Evolutionary conservation across 164 flowering plant species (phyloP), one percentile per base, ranked within the genome.

Genomic region (Kalanchoe fedtschenkoi): DNA sequence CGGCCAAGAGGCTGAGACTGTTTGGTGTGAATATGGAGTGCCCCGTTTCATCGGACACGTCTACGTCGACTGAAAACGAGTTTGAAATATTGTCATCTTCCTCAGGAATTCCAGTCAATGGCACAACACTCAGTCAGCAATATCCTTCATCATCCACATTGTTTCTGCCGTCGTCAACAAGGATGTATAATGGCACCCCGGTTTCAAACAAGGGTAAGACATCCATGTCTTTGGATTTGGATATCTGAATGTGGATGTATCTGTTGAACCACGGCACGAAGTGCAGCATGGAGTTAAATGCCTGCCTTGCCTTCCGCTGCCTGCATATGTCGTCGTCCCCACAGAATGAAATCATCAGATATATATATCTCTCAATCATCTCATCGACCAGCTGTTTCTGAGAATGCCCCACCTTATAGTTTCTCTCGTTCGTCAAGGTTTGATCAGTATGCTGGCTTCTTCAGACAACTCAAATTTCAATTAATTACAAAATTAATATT

Each of bases 21-120:
- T 91, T 91, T 59, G 98, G 98, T 0, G 98, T 89, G 33, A 85
- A 88, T 78, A 77, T 91, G 78, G 97, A 86, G 17, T 88, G 92
- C 65, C 87, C 93, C 63, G 77, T 72, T 16, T 66, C 78, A 15
- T 81, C 76, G 28, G 39, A 58, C 37, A n/a, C 56, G 32, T 51
- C 56, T 51, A 26, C 56, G 26, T 51, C 61, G 24, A 67, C 76
- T 10, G 73, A 75, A n/a, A n/a, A n/a, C 9, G 80, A 68, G 42
- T 70, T 70, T 41, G 70, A 75, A 29, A 65, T 70, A 11, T 61
- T 75, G 65, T 68, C 81, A 6, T 77, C 80, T 22, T 67, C 77
- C 11, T 43, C 77, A 6, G 56, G 16, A 3, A 24, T 26, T 51
- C 56, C 30, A 13, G 56, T 51, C 56, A 51, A 51, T 51, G 26